Percentiles rank a stretch among this genome's conserved stretches.
Conservation (phyloP, 176 grass and related monocot genomes). For the Ensete glaucum region DNA sequence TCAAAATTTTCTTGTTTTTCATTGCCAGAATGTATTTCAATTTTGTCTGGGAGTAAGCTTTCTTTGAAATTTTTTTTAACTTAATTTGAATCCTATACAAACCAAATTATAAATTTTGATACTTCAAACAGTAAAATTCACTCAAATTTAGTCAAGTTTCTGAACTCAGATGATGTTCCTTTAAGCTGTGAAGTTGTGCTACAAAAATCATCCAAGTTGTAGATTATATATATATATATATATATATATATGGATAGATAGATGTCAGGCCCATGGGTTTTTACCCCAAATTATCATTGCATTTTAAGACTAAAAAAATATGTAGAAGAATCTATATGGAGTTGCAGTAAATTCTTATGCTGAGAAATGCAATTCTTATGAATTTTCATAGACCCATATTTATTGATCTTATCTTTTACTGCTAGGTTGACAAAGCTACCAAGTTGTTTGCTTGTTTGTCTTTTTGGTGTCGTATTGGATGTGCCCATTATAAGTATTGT, state of each 20-base stretch:
- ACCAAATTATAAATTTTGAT: background rate
- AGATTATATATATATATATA: background rate
- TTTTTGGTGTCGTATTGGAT: slow-evolving; percentile 51
- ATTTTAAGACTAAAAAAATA: too few species aligned
- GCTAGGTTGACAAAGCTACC: slow-evolving; percentile 60
- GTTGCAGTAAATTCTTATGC: background rate
- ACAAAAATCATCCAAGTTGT: too few species aligned
- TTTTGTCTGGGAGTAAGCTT: background rate
- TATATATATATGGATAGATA: background rate
- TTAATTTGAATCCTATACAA: background rate
- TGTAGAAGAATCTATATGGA: background rate
- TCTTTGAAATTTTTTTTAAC: too few species aligned
- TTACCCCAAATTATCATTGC: too few species aligned
- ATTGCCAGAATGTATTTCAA: background rate
- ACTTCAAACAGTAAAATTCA: background rate
- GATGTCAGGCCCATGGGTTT: background rate
- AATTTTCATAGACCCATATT: background rate
- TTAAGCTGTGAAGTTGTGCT: background rate
- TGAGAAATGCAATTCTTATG: background rate
- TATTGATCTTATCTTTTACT: background rate
- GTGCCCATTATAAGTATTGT: slow-evolving; percentile 56
- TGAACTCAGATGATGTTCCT: background rate
- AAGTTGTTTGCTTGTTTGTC: slow-evolving; percentile 31
- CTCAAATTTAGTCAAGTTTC: background rate
- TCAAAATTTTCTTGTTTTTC: background rate